A percentile compares a stretch with the other conserved stretches of the same genome.
Evolutionary conservation across 2,329 filamentous ascomycete species (phyloP).

Genomic region (Trichoderma brevicompactum): DNA sequence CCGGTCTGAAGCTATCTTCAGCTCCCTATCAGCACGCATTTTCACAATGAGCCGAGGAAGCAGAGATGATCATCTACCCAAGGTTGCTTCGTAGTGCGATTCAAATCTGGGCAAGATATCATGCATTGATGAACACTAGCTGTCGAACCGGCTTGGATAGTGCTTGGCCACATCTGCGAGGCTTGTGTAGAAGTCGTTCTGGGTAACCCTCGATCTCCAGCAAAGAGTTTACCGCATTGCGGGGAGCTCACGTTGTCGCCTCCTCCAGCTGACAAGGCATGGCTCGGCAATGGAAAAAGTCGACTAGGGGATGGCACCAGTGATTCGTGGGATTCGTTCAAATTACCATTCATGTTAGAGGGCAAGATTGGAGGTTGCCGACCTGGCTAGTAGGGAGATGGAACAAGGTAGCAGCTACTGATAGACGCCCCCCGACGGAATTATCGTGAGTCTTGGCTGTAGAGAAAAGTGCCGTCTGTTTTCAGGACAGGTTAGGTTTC

Average conservation of each 20-base stretch:
- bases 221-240: conserved; percentile 6
- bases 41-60: background rate
- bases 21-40: background rate
- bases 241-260: background rate
- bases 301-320: background rate
- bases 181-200: conserved; percentile 15
- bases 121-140: conserved; percentile 22
- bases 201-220: conserved; percentile 12
- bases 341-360: conserved; percentile 3
- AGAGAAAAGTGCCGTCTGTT: background rate
- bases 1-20: background rate
- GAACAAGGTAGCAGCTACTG: background rate
- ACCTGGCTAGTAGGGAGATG: background rate
- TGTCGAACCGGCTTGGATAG: background rate
- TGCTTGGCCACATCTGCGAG: conserved; percentile 3
- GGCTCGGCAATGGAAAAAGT: background rate
- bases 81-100: conserved; percentile 1
- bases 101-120: conserved; percentile 32
- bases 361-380: background rate
- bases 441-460: background rate
- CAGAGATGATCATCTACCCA: conserved; percentile 6
- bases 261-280: background rate
- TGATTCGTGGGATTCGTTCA: background rate
- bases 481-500: background rate
- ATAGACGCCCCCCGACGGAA: background rate